Evolutionary conservation across 345 rosid genomes (phyloP), one percentile per base, ranked within the genome.

Genomic region (Gossypium ekmanianum): DNA sequence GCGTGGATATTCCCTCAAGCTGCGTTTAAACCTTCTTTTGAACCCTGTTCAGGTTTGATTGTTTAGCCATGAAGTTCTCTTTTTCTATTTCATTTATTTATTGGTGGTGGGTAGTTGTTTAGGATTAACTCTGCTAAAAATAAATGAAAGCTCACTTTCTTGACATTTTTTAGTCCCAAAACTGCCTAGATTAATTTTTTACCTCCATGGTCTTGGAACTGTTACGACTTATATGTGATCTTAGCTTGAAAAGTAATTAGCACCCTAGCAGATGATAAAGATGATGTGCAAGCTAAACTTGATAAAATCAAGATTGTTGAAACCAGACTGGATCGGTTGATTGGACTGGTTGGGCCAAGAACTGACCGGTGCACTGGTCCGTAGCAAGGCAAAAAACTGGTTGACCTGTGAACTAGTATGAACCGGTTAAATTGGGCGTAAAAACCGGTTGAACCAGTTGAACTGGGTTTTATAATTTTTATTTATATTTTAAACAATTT

Each of bases 21-120:
- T 81, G 68, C 94, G 94, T 6, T 80, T 93, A 83, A 88, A 91
- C 83, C 87, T 90, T 79, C 92, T 91, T 76, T 81, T 93, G 64
- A 93, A 91, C 81, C 98, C 98, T 26, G 94, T 90, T 71, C 97
- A 90, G 98, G 97, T 91, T 77, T 75, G 71, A 77, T 51, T 68
- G 73, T 72, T 18, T 39, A 64, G 29, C 67, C 71, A 26, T 41
- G 44, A 27, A 55, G 6, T 65, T 18, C 10, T 43, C 4, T 61
- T 75, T 69, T 22, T 3, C 24, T 10, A 18, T 24, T 74, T 27
- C 13, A 26, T 26, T 29, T 67, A 57, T 47, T 62, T n/a, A 47
- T 69, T 50, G 24, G 59, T 68, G 43, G 22, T 26, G 5, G 11
- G 59, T 27, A 26, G 26, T 11, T 69, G 14, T 41, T n/a, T 71